Base-by-base conservation (phyloP, 2,329 filamentous ascomycete genomes). In the Colletotrichum liriopes region DNA sequence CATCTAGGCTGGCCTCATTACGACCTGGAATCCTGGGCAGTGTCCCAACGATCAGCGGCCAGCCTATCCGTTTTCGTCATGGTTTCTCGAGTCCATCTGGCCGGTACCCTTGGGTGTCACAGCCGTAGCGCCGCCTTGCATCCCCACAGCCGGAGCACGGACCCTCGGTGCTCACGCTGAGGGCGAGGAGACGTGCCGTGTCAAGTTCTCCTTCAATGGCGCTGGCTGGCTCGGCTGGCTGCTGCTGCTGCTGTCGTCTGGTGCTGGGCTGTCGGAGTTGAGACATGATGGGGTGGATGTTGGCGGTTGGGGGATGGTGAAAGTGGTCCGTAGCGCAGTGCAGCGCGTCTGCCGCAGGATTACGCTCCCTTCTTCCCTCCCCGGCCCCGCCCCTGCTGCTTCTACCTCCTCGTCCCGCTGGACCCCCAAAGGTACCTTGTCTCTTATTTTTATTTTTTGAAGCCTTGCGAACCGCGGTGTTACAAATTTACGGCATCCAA, bases 121-220 rank as follows among this genome's bases (percentile, higher is more conserved):
- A 51, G 64, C 75, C 49, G 72, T 74, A 74, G 70, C 58, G 73
- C 71, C 72, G 29, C 62, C 76, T 26, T 55, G 64, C 58, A 71
- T 74, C 74, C 59, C 76, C 76, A 77, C 75, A 72, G 59, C 55
- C 23, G 52, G 29, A 75, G 75, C 76, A 77, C 75, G 75, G 76
- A 74, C 76, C 73, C 72, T 74, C 39, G 35, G 23, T 60, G 26
- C 32, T 47, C 51, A 62, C 35, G 49, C 59, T 35, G 43, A 62
- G 59, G 45, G 26, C 26, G 59, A 45, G 4, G 59, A 35, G 51
- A 54, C 7, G 41, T 62, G 64, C 43, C 43, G 45, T 37, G 65
- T 26, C 58, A 14, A 35, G 26, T 62, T 61, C 23, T 52, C 54
- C 51, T 43, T 41, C 35, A 9, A n/a, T 23, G 45, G 20, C 6